Evolutionary conservation across 2,329 filamentous ascomycete genomes (phyloP).

Genomic region (Nannizzia gypsea): DNA sequence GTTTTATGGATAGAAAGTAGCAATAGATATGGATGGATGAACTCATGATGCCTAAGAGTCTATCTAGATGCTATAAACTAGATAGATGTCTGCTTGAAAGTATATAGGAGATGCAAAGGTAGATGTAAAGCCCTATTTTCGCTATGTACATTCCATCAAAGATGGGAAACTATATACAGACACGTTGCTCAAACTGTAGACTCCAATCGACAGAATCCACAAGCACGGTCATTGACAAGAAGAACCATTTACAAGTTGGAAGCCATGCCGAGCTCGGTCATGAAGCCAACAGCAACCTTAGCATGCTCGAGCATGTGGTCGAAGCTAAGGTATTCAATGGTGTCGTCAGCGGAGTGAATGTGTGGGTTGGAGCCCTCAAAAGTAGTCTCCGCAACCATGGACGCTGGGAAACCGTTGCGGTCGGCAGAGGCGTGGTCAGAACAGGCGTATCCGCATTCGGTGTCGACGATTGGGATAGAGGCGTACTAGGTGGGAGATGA

Average conservation of each 20-base stretch:
- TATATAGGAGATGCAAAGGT: no score
- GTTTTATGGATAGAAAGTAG: background rate
- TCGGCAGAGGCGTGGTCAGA: slow-evolving; percentile 33
- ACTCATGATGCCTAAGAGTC: no score
- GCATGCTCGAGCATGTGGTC: slow-evolving; percentile 90
- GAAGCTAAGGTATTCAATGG: slow-evolving; percentile 61
- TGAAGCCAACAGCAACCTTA: slow-evolving; percentile 68
- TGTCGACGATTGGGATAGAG: slow-evolving; percentile 73
- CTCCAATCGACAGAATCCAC: background rate
- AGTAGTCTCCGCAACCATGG: slow-evolving; percentile 52
- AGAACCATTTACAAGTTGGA: background rate
- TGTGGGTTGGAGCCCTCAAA: slow-evolving; percentile 54
- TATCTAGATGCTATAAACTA: no score
- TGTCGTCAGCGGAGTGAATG: slow-evolving; percentile 63
- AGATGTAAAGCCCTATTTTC: background rate
- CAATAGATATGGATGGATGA: background rate
- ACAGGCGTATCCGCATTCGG: slow-evolving; percentile 74
- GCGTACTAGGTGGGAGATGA: slow-evolving; percentile 52
- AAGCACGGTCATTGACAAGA: background rate
- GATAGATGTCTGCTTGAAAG: no score
- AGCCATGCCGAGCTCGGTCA: slow-evolving; percentile 65
- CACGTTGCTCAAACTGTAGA: background rate
- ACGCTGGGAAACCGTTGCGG: slow-evolving; percentile 54
- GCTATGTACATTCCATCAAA: background rate
- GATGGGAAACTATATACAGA: background rate